phyloP scores from a whole-genome alignment of 2,329 filamentous ascomycete species.

The Neoarthrinium moseri region DNA sequence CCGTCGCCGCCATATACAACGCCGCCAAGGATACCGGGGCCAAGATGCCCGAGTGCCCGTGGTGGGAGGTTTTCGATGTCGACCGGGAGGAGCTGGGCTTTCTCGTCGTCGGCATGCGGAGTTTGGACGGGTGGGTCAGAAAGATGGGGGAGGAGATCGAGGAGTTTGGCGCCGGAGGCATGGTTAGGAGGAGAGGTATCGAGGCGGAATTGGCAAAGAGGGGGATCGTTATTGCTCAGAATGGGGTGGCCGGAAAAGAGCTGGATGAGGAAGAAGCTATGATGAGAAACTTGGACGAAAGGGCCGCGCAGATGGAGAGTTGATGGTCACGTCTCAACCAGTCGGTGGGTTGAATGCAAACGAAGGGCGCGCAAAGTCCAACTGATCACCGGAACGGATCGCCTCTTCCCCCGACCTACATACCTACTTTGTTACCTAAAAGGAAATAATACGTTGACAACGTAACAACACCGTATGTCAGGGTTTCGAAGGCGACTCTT shows the following conservation, averaged over 20 bases:
- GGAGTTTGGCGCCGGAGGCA: conserved; percentile 39
- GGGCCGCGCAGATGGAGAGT: conserved; percentile 7
- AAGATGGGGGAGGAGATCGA: conserved; percentile 58
- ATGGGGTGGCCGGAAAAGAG: not conserved
- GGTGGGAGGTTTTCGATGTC: conserved; percentile 99
- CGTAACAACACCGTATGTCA: no score
- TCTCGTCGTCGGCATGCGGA: conserved; percentile 80
- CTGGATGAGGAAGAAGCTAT: conserved; percentile 11
- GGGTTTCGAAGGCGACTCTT: no score
- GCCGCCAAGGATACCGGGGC: conserved; percentile 74
- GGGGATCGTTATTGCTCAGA: conserved; percentile 34
- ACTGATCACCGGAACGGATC: no score
- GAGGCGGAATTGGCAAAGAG: conserved; percentile 59
- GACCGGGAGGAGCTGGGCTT: conserved; percentile 94
- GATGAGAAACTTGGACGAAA: conserved; percentile 13
- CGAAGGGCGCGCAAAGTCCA: no score
- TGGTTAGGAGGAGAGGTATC: conserved; percentile 59
- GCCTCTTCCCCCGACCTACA: no score
- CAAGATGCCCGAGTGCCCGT: conserved; percentile 79
- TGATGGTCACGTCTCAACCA: no score
- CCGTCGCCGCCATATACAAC: conserved; percentile 88
- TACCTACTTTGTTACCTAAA: no score
- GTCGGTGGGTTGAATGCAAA: no score
- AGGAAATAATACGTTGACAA: no score
- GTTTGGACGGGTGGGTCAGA: conserved; percentile 68